Evolutionary conservation across 176 grass and related monocot species (phyloP).

Genomic region (Tuctoria greenei): DNA sequence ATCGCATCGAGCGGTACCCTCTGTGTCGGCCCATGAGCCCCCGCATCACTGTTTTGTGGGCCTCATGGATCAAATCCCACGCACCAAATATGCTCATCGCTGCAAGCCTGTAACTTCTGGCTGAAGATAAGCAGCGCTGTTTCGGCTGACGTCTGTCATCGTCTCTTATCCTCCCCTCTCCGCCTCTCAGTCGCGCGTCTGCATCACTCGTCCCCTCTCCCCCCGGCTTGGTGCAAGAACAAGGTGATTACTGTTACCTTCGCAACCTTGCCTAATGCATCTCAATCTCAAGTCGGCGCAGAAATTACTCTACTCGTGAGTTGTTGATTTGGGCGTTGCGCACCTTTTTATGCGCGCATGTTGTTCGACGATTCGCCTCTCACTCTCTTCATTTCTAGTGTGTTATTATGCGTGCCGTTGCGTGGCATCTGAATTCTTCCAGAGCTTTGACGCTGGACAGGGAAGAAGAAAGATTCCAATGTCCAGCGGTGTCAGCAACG

Average conservation of each 20-base stretch:
- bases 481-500: slow-evolving; percentile 33
- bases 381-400: background rate
- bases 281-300: background rate
- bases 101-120: background rate
- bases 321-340: too few relatives aligned
- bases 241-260: slow-evolving; percentile 22
- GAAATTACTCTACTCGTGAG: background rate
- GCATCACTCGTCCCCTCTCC: background rate
- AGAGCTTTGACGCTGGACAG: background rate
- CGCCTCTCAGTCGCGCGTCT: background rate
- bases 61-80: background rate
- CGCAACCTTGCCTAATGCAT: background rate
- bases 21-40: background rate
- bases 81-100: background rate
- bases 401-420: background rate
- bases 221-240: slow-evolving; percentile 1
- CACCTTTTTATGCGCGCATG: background rate
- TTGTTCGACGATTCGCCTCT: slow-evolving; percentile 42
- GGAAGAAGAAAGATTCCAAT: slow-evolving; percentile 22
- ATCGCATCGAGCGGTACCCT: too few relatives aligned
- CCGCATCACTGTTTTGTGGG: background rate
- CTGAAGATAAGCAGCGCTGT: slow-evolving; percentile 1
- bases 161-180: slow-evolving; percentile 31
- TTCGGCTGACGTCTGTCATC: background rate
- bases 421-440: background rate